phyloP scores from a whole-genome alignment of 169 alveolate species.

The Plasmodium yoelii region DNA sequence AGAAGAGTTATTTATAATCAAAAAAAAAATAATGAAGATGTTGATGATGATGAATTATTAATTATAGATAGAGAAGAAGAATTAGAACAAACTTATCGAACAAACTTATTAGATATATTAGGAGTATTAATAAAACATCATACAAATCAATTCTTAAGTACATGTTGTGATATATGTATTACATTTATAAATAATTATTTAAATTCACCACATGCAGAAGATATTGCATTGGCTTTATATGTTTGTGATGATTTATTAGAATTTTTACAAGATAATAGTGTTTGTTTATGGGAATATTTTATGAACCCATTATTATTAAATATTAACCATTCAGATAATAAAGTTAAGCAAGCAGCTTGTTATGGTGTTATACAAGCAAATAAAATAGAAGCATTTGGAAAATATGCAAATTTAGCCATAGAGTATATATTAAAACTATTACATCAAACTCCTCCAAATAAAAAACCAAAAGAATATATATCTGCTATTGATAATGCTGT shows the following conservation, averaged over 20 bases:
- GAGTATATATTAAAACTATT: constrained; percentile 60
- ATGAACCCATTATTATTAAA: constrained; percentile 79
- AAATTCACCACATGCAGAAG: constrained; percentile 81
- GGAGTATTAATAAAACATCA: constrained; percentile 87
- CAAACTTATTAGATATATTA: constrained; percentile 85
- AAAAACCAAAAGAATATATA: constrained; percentile 78
- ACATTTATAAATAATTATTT: constrained; percentile 78
- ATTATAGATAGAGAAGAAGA: constrained; percentile 84
- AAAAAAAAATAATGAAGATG: constrained; percentile 79
- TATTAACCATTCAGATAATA: constrained; percentile 82
- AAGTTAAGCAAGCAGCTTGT: constrained; percentile 88
- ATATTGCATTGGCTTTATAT: constrained; percentile 85
- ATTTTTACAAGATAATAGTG: constrained; percentile 81
- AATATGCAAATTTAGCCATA: constrained; percentile 83
- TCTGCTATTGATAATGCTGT: constrained; percentile 91
- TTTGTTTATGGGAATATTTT: constrained; percentile 83
- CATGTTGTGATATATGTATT: constrained; percentile 82
- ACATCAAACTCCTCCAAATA: constrained; percentile 47
- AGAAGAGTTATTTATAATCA: constrained; percentile 78
- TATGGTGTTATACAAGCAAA: constrained; percentile 86
- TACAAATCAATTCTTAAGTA: constrained; percentile 85
- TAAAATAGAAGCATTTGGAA: constrained; percentile 81
- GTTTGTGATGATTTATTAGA: constrained; percentile 89
- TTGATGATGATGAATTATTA: constrained; percentile 86
- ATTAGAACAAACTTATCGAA: constrained; percentile 85